These are phyloP conservation scores for Pyrenophora tritici-repentis DNA, from an alignment of 2,329 filamentous ascomycete genomes.

Conservation along the genomic window DNA sequence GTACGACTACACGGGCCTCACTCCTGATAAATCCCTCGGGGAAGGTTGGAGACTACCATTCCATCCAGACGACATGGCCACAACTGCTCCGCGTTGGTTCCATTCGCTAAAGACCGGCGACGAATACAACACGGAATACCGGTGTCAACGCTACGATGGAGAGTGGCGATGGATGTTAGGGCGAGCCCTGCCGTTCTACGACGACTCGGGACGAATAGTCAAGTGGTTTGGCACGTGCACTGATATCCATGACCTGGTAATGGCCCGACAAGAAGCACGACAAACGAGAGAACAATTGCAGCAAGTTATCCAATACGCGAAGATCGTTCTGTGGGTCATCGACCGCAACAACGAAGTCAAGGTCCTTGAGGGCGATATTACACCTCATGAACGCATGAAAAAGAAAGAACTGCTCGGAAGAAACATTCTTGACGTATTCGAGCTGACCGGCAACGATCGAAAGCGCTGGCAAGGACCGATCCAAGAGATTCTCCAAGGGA, in stretches of 20 bases:
- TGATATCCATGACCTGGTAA: slow-evolving; percentile 75
- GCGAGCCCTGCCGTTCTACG: slow-evolving; percentile 69
- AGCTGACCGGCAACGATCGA: slow-evolving; percentile 34
- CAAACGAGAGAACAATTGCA: slow-evolving; percentile 71
- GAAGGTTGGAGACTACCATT: slow-evolving; percentile 67
- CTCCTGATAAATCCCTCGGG: slow-evolving; percentile 65
- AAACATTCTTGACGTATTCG: slow-evolving; percentile 68
- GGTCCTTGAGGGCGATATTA: slow-evolving; percentile 71
- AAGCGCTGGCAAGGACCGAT: slow-evolving; percentile 61
- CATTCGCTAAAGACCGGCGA: slow-evolving; percentile 67
- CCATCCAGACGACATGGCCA: slow-evolving; percentile 70
- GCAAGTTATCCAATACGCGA: slow-evolving; percentile 74
- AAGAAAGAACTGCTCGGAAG: slow-evolving; percentile 56
- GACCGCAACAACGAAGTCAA: slow-evolving; percentile 66
- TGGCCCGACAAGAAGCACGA: slow-evolving; percentile 68
- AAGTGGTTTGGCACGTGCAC: slow-evolving; percentile 85
- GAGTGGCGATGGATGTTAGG: slow-evolving; percentile 81
- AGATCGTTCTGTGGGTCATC: slow-evolving; percentile 76
- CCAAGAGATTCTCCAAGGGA: slow-evolving; percentile 67
- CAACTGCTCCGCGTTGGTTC: slow-evolving; percentile 63
- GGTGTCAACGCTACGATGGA: slow-evolving; percentile 68
- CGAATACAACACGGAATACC: slow-evolving; percentile 72
- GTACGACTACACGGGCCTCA: slow-evolving; percentile 75
- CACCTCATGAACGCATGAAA: slow-evolving; percentile 45
- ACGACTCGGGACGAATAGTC: slow-evolving; percentile 69